Conservation (phyloP, 441 rosid genomes). For the Euphorbia celastroides region DNA sequence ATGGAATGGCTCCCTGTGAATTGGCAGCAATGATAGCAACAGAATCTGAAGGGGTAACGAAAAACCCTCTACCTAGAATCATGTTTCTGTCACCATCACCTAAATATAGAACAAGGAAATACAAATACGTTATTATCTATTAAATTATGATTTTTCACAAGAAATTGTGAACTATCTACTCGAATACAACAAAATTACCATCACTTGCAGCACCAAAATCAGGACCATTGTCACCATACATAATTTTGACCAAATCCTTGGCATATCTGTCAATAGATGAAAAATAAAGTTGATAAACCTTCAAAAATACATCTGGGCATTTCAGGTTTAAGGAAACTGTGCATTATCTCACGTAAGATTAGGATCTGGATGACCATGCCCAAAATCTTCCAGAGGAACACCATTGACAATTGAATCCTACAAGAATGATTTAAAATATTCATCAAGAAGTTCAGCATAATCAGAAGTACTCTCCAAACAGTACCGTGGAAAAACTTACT, state of each 20-base stretch:
- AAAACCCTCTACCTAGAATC: slow-evolving; percentile 80
- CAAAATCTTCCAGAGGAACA: slow-evolving; percentile 91
- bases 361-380: slow-evolving; percentile 98
- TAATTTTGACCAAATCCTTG: slow-evolving; percentile 73
- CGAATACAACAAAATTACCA: slow-evolving; percentile 41
- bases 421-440: slow-evolving; percentile 23
- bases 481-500: slow-evolving; percentile 34
- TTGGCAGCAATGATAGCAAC: slow-evolving; percentile 94
- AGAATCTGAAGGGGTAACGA: slow-evolving; percentile 92
- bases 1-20: slow-evolving; percentile 82
- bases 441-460: slow-evolving; percentile 20
- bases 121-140: not conserved
- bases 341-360: slow-evolving; percentile 71
- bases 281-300: slow-evolving; percentile 17
- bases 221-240: slow-evolving; percentile 79
- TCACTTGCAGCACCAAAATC: slow-evolving; percentile 98
- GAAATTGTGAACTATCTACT: not conserved
- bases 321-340: not conserved
- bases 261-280: slow-evolving; percentile 62
- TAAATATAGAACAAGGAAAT: slow-evolving; percentile 22
- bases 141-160: not conserved
- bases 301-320: slow-evolving; percentile 11
- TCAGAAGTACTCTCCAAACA: slow-evolving; percentile 12
- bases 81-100: slow-evolving; percentile 98
- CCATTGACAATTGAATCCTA: slow-evolving; percentile 87